A percentile compares a stretch with the other conserved stretches of the same genome.
Conservation (phyloP, 805 yeast species). For the Kodamaea leandrae region DNA sequence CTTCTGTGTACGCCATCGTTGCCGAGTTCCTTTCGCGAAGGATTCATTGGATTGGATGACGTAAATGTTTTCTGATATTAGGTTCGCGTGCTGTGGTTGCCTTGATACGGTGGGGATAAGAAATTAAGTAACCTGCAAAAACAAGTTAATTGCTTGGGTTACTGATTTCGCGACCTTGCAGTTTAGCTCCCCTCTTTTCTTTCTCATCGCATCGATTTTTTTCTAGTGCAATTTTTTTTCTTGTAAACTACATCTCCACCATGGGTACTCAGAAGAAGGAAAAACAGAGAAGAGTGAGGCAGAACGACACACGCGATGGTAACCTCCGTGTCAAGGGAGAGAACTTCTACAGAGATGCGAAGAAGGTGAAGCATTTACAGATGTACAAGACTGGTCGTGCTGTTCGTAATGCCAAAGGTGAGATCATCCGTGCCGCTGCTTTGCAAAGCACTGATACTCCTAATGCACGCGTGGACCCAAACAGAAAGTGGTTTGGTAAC, state of each 20-base stretch:
- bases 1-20: no score
- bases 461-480: constrained; percentile 90
- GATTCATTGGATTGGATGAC: no score
- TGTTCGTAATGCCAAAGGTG: constrained; percentile 82
- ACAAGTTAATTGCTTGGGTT: not conserved
- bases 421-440: constrained; percentile 79
- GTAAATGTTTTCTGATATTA: no score
- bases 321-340: constrained; percentile 94
- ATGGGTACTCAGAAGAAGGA: constrained; percentile 97
- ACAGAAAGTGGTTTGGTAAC: constrained; percentile 96
- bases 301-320: constrained; percentile 80
- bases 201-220: constrained; percentile 1
- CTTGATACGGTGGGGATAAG: no score
- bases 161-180: not conserved
- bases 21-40: no score
- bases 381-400: constrained; percentile 95
- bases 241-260: not conserved
- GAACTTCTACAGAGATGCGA: constrained; percentile 92
- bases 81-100: no score
- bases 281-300: constrained; percentile 78
- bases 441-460: constrained; percentile 87
- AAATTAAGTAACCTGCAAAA: no score
- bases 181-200: not conserved
- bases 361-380: constrained; percentile 80
- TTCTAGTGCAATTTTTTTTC: not conserved